Evolutionary conservation across 192 early-diverging fungal genomes (phyloP), one percentile per base, ranked within the genome.

Genomic region (Spizellomyces punctatus): DNA sequence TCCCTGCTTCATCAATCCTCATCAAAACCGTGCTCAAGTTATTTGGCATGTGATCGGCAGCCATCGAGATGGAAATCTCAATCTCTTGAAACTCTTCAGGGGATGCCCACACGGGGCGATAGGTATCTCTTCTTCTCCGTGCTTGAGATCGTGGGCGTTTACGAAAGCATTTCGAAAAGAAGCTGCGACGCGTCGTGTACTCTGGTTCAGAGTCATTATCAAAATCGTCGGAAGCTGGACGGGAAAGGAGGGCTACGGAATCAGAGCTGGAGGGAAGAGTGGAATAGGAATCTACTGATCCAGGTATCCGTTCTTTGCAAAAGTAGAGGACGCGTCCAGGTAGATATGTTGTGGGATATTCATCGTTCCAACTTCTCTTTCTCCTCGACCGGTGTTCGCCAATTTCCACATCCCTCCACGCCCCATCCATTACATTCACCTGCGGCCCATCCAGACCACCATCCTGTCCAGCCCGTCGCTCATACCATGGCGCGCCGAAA

Each of bases 31-130:
- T 62, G 22, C 63, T 66, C 48, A 85, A 41, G 36, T 72, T 45
- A 60, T 81, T 68, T 36, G 79, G 84, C 58, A 85, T 69, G 67
- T 85, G 84, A 57, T 85, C 84, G n/a, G 55, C 42, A 9, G 56
- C 78, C 81, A 81, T 83, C 14, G 71, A 68, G 17, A 46, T 47
- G n/a, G 76, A 71, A 48, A 86, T 76, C 12, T 78, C 55, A 46
- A 86, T 81, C 22, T 81, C 75, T 12, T 71, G 65, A 58, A 84
- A 81, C 41, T 58, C 67, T 6, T 49, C 71, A 7, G 73, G 73
- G 16, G 21, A 9, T 0, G 76, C 73, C 82, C 82, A 84, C 7
- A 60, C 62, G 6, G 82, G 71, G 5, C 79, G 12, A 50, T 82
- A 84, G 17, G 22, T 12, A n/a, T 36, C 57, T 42, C 44, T 43